Base-by-base conservation (phyloP, 2,329 filamentous ascomycete genomes). In the Ascochyta rabiei region DNA sequence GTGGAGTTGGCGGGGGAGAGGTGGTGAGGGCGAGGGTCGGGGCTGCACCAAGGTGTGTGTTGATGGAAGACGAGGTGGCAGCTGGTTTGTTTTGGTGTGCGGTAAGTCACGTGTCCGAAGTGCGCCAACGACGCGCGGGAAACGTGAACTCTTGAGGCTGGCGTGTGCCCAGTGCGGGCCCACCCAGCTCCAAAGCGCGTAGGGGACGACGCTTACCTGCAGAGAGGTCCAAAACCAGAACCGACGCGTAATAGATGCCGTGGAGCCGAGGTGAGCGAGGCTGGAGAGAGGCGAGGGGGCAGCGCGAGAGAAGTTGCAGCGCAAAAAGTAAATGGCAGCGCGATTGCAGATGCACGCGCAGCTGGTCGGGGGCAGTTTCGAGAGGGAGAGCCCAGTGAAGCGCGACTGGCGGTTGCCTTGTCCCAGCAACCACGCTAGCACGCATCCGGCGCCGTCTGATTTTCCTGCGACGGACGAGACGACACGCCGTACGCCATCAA, bases 71-170 rank as follows among this genome's bases (percentile, higher is more conserved):
- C 44, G 63, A 62, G 56, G 68, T 61, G 66, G 63, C 54, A 59
- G 63, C 56, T 56, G 68, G 64, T 72, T 73, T 74, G 69, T 73
- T 74, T 72, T 73, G 68, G 63, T 67, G 59, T 62, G 60, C 59
- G 52, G 52, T 41, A 51, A 51, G 50, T 55, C 56, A 58, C 56
- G 51, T 55, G 51, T 43, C 31, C 42, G 30, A 37, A 48, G 51
- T 60, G 58, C 62, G 60, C 62, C 61, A 61, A 60, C 62, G 58
- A 63, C 63, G 62, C 63, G 60, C 57, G 57, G 53, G 53, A 62
- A 62, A 71, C 67, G 69, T 59, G 59, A 60, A 62, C 60, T 56
- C 55, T 60, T 60, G 52, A 63, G 69, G 69, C 66, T 70, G 68
- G 67, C 57, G 66, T 47, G 67, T 56, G 64, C 61, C 65, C 62